Base-by-base conservation (phyloP, 2,329 filamentous ascomycete genomes). In the Plectosphaerella sp. region DNA sequence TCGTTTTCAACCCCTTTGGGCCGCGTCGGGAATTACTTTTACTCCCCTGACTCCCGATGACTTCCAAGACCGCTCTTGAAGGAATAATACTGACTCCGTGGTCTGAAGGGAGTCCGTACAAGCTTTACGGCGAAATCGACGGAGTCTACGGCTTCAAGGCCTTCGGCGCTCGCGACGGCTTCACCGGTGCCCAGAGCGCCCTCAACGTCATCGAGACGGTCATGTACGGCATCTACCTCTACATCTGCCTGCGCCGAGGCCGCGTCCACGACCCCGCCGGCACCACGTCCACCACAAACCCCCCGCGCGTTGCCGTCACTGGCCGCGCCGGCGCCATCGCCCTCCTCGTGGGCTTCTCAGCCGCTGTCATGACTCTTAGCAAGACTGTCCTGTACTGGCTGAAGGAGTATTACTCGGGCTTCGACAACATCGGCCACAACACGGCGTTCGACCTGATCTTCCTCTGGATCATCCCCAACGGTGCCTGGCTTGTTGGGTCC, bases 81-180 rank as follows among this genome's bases (percentile, higher is more conserved):
- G 22, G 5, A 22, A 22, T 3, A 22, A 22, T 22, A 22, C 22
- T 22, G 22, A 22, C 22, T 22, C 22, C 5, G 22, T 22, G 22
- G 3, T 22, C 22, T 22, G 22, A 3, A 22, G 22, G 22, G 80
- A 73, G 71, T 28, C 90, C 89, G 0, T 96, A 96, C 71, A 82
- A 80, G 62, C 81, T 95, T 2, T 96, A 96, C 72, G 89, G 87
- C 52, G 73, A 77, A 48, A 76, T 96, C 58, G 91, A 96, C 70
- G 77, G 91, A 67, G 77, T 93, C 33, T 96, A 96, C 72, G 90
- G 91, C 41, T 86, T 80, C 75, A 84, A 86, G 61, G 86, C 87
- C 4, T 90, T 80, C 66, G 72, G 88, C 55, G 76, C 76, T 15
- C 68, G 76, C 20, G 84, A 85, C 64, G 90, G 91, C 36, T 96